These are phyloP conservation scores for Linanthus parryae DNA, from an alignment of 148 eudicot species.

Conservation along the genomic window DNA sequence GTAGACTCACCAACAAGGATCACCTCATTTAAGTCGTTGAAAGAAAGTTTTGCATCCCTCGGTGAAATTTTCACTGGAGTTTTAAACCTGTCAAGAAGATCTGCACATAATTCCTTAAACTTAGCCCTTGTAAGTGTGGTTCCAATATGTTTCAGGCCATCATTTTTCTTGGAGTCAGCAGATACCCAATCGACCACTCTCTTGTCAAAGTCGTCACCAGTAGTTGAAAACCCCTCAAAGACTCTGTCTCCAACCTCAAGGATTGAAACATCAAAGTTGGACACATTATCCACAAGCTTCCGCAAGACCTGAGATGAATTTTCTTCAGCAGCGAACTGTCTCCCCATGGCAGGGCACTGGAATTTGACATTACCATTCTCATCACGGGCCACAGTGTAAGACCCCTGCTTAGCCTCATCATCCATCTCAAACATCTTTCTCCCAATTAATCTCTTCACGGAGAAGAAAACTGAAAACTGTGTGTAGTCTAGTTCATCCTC, in stretches of 20 bases:
- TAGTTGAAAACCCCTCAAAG: conserved; percentile 63
- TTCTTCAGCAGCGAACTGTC: conserved; percentile 85
- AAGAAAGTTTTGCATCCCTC: conserved; percentile 54
- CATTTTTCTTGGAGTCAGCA: conserved; percentile 43
- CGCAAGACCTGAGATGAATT: conserved; percentile 88
- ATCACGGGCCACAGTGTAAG: conserved; percentile 67
- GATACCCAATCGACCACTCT: conserved; percentile 74
- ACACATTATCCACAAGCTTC: conserved; percentile 75
- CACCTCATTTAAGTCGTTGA: conserved; percentile 62
- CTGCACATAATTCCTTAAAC: conserved; percentile 86
- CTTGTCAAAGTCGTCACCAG: conserved; percentile 84
- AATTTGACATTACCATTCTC: conserved; percentile 91
- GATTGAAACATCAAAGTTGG: conserved; percentile 37
- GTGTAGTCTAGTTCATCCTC: too few species aligned
- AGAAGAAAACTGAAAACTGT: too few species aligned
- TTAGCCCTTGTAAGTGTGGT: conserved; percentile 76
- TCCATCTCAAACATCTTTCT: conserved; percentile 90
- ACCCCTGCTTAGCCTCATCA: conserved; percentile 87
- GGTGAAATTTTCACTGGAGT: conserved; percentile 51
- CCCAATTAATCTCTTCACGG: conserved; percentile 89
- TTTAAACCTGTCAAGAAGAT: conserved; percentile 75
- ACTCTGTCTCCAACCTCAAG: conserved; percentile 86
- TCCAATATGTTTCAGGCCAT: conserved; percentile 91
- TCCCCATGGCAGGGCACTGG: conserved; percentile 90
- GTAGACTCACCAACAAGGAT: conserved; percentile 77